Conservation (phyloP, 345 rosid species). For the Jatropha curcas region DNA sequence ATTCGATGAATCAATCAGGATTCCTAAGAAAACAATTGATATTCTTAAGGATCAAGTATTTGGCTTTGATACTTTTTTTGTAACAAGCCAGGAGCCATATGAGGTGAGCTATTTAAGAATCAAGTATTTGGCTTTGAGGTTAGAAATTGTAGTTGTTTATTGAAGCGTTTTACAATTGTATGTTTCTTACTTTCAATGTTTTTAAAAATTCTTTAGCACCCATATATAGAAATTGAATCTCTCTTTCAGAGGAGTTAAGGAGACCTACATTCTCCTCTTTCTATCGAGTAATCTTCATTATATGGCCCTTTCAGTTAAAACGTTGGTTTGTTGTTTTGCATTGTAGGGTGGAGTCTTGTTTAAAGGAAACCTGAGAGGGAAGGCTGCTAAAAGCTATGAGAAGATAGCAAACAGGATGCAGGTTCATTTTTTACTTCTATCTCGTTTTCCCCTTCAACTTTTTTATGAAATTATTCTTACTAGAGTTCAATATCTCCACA, state of each 20-base stretch:
- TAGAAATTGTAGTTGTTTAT: constrained; percentile 3
- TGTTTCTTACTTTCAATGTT: background rate
- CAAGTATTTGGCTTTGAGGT: constrained; percentile 1
- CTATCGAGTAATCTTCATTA: background rate
- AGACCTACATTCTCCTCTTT: constrained; percentile 3
- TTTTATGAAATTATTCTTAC: constrained; percentile 10
- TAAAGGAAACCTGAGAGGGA: constrained; percentile 91
- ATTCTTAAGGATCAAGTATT: constrained; percentile 90
- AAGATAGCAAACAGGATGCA: constrained; percentile 73
- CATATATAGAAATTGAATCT: constrained; percentile 5
- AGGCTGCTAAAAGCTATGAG: constrained; percentile 77
- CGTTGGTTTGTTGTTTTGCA: constrained; percentile 9
- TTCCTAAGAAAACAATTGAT: constrained; percentile 78
- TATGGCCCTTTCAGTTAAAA: constrained; percentile 1
- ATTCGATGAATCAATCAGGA: constrained; percentile 73
- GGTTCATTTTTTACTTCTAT: constrained; percentile 38
- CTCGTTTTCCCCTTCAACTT: background rate
- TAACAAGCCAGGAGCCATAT: constrained; percentile 95
- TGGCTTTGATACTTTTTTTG: constrained; percentile 92
- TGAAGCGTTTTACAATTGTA: background rate
- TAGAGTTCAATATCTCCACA: constrained; percentile 16
- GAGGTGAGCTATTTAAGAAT: constrained; percentile 65
- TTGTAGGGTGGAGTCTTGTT: constrained; percentile 83
- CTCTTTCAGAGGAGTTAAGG: constrained; percentile 1
- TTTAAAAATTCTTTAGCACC: background rate